Evolutionary conservation across 257 asterid genomes (phyloP).

Genomic region (Scutellaria minor): DNA sequence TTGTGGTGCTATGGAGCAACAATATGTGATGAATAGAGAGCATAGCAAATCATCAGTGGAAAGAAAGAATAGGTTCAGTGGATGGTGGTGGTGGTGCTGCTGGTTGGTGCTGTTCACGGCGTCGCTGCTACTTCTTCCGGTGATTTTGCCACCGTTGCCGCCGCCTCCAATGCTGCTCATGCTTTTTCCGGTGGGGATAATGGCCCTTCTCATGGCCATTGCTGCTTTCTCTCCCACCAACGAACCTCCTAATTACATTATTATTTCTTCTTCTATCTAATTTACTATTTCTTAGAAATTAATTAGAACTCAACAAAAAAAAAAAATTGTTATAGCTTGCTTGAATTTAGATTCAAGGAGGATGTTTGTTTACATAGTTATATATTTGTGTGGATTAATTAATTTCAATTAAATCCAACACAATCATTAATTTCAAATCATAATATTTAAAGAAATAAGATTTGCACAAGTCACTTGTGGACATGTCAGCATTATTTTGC

Average conservation of each 20-base stretch:
- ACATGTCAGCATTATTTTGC: too few species aligned
- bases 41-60: constrained; percentile 7
- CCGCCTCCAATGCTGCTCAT: constrained; percentile 59
- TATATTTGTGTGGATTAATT: too few species aligned
- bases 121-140: constrained; percentile 49
- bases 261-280: constrained; percentile 29
- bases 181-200: constrained; percentile 59
- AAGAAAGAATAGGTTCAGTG: constrained; percentile 30
- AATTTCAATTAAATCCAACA: too few species aligned
- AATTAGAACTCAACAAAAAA: background rate
- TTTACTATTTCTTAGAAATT: background rate
- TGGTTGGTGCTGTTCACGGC: constrained; percentile 37
- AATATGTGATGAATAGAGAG: constrained; percentile 1
- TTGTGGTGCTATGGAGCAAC: background rate
- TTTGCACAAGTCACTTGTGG: too few species aligned
- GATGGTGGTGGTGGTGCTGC: constrained; percentile 42
- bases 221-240: constrained; percentile 51
- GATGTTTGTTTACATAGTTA: too few species aligned
- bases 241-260: background rate
- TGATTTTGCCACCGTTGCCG: constrained; percentile 49
- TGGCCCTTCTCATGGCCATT: constrained; percentile 54
- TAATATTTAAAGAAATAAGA: too few species aligned
- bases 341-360: background rate
- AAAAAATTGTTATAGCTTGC: background rate
- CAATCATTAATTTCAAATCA: too few species aligned